Base-by-base conservation (phyloP, 2,329 filamentous ascomycete genomes). In the Diplodia mutila region DNA sequence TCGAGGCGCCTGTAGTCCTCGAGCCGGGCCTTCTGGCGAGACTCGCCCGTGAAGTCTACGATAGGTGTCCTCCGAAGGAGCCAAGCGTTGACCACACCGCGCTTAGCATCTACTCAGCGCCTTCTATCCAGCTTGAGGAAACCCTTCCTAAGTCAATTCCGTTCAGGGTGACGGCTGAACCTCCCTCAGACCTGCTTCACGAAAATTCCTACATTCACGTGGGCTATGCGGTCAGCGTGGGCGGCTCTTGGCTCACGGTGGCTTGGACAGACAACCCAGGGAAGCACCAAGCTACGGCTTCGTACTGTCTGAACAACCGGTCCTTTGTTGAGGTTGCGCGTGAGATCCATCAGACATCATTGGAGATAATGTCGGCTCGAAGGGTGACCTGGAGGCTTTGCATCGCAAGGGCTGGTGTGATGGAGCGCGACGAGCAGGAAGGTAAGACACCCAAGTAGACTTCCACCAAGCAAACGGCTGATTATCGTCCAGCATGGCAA, bases 121-220 rank as follows among this genome's bases (percentile, higher is more conserved):
- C 92, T 2, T 88, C 91, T 0, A 88, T 95, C 66, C 84, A 91
- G 68, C 83, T 96, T 1, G 91, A 93, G 74, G 87, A 89, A 70
- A 82, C 87, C 0, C 80, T 91, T 4, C 91, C 91, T 12, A 87
- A 90, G 29, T 85, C 83, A 32, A 90, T 96, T 64, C 90, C 91
- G 61, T 95, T 96, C 79, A 91, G 91, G 75, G 80, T 94, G 2
- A 85, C 83, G 1, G 79, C 86, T 0, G 87, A 86, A 16, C 90
- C 91, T 2, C 92, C 91, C 0, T 86, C 88, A 21, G 91, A 92
- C 21, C 81, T 94, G 6, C 82, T 95, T 65, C 87, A 90, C 66
- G 92, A 95, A 75, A 92, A 93, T 71, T 91, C 89, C 0, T 90
- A 90, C 73, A 87, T 97, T 34, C 92, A 97, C 75, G 82, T 96